These are phyloP conservation scores for Xylaria palmicola DNA, from an alignment of 495 filamentous ascomycete species.

Conservation along the genomic window DNA sequence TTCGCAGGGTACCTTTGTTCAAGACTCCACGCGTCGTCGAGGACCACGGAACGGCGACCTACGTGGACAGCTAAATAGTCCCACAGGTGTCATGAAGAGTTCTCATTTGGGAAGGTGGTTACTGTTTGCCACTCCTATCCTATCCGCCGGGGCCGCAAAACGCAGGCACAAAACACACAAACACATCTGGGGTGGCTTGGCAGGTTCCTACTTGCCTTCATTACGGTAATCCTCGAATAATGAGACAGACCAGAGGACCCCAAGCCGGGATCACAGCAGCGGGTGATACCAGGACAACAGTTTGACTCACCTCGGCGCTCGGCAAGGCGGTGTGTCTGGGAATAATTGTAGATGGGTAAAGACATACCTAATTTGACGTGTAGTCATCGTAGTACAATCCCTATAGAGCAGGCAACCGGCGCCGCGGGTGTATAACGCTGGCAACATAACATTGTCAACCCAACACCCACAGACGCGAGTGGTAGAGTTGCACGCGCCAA, in stretches of 20 bases:
- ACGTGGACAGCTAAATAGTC: neutral
- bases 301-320: slow-evolving; percentile 22
- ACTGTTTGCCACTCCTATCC: slow-evolving; percentile 5
- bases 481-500: neutral
- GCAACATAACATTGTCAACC: neutral
- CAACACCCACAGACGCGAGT: neutral
- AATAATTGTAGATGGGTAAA: neutral
- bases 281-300: neutral
- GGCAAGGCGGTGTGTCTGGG: slow-evolving; percentile 21
- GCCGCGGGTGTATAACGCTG: neutral
- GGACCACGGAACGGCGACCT: neutral
- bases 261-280: neutral
- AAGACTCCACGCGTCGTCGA: neutral
- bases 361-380: neutral
- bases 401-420: neutral
- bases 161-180: neutral
- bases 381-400: neutral
- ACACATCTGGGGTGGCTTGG: neutral
- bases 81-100: neutral
- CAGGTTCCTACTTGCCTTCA: neutral
- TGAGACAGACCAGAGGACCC: neutral
- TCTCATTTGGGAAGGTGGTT: neutral
- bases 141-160: neutral
- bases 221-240: neutral
- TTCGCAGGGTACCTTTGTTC: neutral